A percentile compares a stretch with the other conserved stretches of the same genome.
Conservation (phyloP, 2,329 filamentous ascomycete species). For the Pleomassaria siparia region DNA sequence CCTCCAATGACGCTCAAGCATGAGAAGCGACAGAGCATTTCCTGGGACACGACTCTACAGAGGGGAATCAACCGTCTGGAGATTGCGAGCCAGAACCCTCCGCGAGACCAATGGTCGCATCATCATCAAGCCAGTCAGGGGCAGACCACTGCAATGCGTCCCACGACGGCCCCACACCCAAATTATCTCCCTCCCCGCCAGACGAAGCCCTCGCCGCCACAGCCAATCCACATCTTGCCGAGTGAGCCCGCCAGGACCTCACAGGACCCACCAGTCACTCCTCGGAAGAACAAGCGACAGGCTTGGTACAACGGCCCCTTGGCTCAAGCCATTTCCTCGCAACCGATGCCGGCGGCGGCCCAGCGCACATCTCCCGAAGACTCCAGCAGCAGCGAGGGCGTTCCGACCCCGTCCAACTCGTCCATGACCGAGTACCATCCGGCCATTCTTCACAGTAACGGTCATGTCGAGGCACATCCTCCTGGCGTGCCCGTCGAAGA, state of each 20-base stretch:
- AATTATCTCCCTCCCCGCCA: conserved; percentile 32
- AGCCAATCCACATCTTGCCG: conserved; percentile 28
- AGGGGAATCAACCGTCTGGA: conserved; percentile 68
- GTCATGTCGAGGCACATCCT: conserved; percentile 49
- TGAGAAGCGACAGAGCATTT: conserved; percentile 42
- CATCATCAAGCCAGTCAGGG: conserved; percentile 31
- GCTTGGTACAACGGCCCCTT: conserved; percentile 70
- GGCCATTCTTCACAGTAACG: conserved; percentile 55
- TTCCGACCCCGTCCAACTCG: conserved; percentile 54
- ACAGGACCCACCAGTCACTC: conserved; percentile 49
- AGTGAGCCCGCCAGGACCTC: conserved; percentile 41
- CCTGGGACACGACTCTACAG: conserved; percentile 68
- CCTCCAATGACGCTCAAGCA: conserved; percentile 25
- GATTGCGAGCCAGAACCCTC: conserved; percentile 53
- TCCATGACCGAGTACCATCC: conserved; percentile 55
- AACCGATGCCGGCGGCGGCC: conserved; percentile 21
- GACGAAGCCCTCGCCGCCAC: conserved; percentile 17
- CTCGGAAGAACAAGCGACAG: conserved; percentile 65
- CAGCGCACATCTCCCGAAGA: conserved; percentile 58
- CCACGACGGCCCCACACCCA: conserved; percentile 43
- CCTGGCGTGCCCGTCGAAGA: conserved; percentile 44
- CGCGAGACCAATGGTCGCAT: conserved; percentile 37
- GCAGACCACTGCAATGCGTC: conserved; percentile 23
- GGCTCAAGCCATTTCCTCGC: conserved; percentile 23
- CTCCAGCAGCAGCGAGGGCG: conserved; percentile 57